These are phyloP conservation scores for Trichoderma gamsii DNA, from an alignment of 495 filamentous ascomycete genomes.

Conservation along the genomic window DNA sequence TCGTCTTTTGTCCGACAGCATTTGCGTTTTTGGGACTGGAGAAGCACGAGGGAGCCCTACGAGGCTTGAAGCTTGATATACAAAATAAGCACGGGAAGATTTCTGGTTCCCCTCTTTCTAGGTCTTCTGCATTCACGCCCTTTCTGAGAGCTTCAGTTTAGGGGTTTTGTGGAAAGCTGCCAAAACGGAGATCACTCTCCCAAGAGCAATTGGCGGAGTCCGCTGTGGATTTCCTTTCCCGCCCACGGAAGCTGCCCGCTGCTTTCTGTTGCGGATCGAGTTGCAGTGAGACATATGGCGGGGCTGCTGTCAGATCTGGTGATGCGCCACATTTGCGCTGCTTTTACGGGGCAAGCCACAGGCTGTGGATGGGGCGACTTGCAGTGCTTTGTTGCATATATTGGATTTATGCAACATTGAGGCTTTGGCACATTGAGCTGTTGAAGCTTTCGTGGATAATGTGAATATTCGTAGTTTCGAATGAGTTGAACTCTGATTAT, in stretches of 20 bases:
- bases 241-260: background rate
- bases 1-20: background rate
- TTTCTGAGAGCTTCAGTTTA: background rate
- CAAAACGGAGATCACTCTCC: background rate
- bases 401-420: background rate
- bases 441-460: background rate
- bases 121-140: background rate
- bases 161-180: background rate
- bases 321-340: conserved; percentile 5
- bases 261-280: background rate
- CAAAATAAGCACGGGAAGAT: background rate
- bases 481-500: too few relatives aligned
- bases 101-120: background rate
- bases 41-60: background rate
- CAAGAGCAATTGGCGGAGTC: background rate
- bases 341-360: conserved; percentile 7
- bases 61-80: background rate
- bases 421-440: background rate
- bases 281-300: background rate
- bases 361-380: background rate
- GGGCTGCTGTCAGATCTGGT: background rate
- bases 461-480: background rate
- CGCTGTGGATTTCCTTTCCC: background rate
- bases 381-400: background rate
- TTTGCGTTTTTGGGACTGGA: background rate